A percentile compares a stretch with the other conserved stretches of the same genome.
Conservation (phyloP, 805 yeast species). For the Zygoascus tannicola region DNA sequence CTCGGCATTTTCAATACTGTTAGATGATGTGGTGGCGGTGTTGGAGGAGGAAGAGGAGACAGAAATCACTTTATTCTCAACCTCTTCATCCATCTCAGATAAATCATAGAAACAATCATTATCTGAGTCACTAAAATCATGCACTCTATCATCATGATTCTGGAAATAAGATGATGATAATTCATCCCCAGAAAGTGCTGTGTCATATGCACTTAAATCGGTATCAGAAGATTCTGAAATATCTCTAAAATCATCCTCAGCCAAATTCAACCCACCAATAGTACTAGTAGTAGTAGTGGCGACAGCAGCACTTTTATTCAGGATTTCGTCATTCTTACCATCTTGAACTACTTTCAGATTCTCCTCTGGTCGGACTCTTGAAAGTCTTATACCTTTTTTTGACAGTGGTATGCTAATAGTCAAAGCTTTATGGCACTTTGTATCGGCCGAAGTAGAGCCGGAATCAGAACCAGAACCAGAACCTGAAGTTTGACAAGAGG, state of each 20-base stretch:
- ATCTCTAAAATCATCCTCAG: not conserved
- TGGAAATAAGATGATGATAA: not conserved
- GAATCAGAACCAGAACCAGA: conserved; percentile 5
- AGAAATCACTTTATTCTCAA: not conserved
- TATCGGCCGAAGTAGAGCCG: conserved; percentile 5
- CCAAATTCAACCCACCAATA: not conserved
- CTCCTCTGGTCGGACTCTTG: not conserved
- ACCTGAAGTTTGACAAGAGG: not conserved
- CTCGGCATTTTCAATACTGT: not conserved
- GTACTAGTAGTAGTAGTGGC: no score
- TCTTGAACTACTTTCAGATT: not conserved
- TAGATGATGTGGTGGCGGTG: not conserved
- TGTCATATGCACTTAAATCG: conserved; percentile 4
- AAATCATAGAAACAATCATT: not conserved
- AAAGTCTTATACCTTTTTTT: not conserved
- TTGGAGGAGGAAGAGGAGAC: not conserved
- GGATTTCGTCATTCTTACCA: not conserved
- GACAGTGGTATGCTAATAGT: not conserved
- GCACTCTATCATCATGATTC: not conserved
- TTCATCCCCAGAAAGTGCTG: conserved; percentile 1
- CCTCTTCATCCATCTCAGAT: not conserved
- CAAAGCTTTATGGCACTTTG: conserved; percentile 2
- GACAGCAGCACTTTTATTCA: not conserved
- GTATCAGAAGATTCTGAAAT: not conserved
- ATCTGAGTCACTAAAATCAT: not conserved